These are phyloP conservation scores for Botrytis aclada DNA, from an alignment of 2,329 filamentous ascomycete genomes.

Conservation along the genomic window DNA sequence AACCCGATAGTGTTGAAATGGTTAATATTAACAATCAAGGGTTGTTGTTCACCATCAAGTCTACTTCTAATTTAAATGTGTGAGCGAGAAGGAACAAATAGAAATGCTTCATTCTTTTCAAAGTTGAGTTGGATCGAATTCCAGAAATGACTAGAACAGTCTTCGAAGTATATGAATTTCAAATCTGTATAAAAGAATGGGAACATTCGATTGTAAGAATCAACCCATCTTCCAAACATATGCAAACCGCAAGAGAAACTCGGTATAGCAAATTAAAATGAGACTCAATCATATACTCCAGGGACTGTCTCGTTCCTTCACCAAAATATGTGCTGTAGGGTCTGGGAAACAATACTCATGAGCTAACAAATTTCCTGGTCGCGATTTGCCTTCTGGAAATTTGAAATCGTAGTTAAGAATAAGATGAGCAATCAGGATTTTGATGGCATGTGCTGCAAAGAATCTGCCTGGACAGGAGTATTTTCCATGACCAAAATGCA, in stretches of 20 bases:
- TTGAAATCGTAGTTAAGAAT: conserved; percentile 36
- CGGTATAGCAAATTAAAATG: neutral
- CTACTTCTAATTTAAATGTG: neutral
- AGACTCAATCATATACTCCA: neutral
- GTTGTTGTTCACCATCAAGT: neutral
- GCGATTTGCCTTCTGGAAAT: conserved; percentile 57
- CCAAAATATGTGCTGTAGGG: conserved; percentile 22
- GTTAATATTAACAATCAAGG: neutral
- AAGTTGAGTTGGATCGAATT: neutral
- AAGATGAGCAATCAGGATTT: conserved; percentile 46
- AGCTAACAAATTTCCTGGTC: conserved; percentile 54
- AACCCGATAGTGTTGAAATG: neutral
- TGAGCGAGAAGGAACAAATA: neutral
- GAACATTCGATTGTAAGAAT: neutral
- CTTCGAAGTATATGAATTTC: neutral
- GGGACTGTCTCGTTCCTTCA: neutral
- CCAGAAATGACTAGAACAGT: neutral
- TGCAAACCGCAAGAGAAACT: neutral
- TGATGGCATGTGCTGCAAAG: conserved; percentile 39
- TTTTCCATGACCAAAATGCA: conserved; percentile 41
- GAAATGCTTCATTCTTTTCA: neutral
- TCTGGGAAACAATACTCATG: conserved; percentile 5
- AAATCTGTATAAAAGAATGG: neutral
- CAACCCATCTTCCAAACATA: neutral
- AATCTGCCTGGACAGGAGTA: conserved; percentile 45